phyloP scores from a whole-genome alignment of 441 rosid genomes.

The Erodium moschatum region DNA sequence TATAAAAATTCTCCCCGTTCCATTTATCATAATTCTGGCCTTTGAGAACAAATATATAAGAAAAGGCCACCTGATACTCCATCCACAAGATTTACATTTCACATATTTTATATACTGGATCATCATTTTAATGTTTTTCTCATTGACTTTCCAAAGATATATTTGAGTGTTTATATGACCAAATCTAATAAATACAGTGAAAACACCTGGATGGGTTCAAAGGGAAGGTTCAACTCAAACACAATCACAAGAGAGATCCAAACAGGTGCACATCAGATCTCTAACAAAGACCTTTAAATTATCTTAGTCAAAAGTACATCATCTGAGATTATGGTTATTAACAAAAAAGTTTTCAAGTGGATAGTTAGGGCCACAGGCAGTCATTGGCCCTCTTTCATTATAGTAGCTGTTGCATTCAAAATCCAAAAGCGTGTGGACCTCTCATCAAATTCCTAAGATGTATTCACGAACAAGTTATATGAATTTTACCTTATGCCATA shows the following conservation, averaged over 20 bases:
- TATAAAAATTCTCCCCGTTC: neutral
- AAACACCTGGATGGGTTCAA: neutral
- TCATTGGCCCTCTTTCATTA: constrained; percentile 2
- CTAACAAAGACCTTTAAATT: neutral
- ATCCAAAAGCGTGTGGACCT: neutral
- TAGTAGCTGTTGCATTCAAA: neutral
- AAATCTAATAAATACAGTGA: neutral
- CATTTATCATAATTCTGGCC: no score
- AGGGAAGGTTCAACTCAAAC: neutral
- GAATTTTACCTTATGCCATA: no score
- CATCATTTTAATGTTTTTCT: no score
- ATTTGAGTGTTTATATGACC: neutral
- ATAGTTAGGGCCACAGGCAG: constrained; percentile 1
- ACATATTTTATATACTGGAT: no score
- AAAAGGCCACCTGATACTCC: no score
- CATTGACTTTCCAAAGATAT: neutral
- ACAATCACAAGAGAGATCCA: neutral
- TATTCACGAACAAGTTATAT: no score
- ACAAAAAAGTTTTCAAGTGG: neutral
- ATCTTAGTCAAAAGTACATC: neutral
- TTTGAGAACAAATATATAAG: no score
- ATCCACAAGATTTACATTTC: no score
- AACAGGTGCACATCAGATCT: neutral
- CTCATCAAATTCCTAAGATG: neutral
- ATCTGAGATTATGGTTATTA: neutral